Evolutionary conservation across 2,329 filamentous ascomycete species (phyloP), one percentile per base, ranked within the genome.

Genomic region (Lachnellula occidentalis): DNA sequence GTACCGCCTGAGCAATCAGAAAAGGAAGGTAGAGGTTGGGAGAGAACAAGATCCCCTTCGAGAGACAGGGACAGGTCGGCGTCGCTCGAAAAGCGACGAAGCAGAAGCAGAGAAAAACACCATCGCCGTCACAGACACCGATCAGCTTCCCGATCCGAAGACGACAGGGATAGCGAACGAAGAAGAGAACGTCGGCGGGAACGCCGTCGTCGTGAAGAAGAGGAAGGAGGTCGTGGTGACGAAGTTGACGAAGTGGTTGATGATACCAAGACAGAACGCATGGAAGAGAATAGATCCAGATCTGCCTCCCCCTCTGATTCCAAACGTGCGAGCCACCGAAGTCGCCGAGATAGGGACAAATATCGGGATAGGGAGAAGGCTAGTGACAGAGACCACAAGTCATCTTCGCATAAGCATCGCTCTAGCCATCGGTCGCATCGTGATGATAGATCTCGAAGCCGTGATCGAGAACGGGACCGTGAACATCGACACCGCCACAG

Each of bases 241-340:
- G 58, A 53, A 2, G 24, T 51, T 51, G 58, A 45, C 12, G 62
- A 61, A 14, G 58, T 49, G 47, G 51, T 50, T 2, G 61, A 63
- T 27, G 58, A 63, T 27, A 57, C 51, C 31, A 63, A 59, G 58
- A 70, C 70, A 60, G 72, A 76, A 14, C 39, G 31, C 47, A 74
- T 75, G 59, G 65, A 76, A 61, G 72, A 74, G 12, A 78, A 83
- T 47, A 78, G 79, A 49, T 83, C 85, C 0, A 78, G 86, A 54
- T 89, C 87, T 5, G 77, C 78, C 5, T 90, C 88, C 2, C 80
- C 79, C 1, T 80, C 82, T 12, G 77, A 78, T 9, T 77, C 77
- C 37, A 81, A 78, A 59, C 72, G 78, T 51, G 78, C 80, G 6
- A 76, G 77, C 48, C 81, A 84, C 62, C 81, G 82, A 58, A 83